phyloP scores from a whole-genome alignment of 139 green algal species.

The Chlorella sp. region DNA sequence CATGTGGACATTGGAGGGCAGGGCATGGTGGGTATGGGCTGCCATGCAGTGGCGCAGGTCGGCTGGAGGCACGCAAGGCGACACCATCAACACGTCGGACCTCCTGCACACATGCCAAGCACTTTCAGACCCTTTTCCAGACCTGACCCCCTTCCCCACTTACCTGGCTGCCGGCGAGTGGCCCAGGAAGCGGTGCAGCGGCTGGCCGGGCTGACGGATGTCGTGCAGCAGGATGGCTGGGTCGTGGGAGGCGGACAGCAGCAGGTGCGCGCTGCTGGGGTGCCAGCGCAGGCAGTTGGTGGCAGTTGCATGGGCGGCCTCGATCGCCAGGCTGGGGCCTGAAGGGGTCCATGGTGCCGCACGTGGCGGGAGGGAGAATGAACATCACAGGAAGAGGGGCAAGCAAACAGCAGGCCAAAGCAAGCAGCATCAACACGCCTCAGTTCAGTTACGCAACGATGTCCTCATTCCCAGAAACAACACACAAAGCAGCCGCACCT shows the following conservation, averaged over 20 bases:
- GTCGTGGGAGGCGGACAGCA: conserved; percentile 41
- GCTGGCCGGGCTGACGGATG: conserved; percentile 33
- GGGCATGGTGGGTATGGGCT: no score
- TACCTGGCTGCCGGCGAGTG: conserved; percentile 21
- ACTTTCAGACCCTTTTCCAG: no score
- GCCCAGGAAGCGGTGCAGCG: conserved; percentile 34
- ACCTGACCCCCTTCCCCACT: no score
- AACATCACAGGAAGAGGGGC: no score
- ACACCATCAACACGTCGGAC: no score
- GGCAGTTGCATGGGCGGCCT: not conserved
- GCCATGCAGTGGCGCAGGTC: no score
- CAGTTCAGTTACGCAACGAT: not conserved
- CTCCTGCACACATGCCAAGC: no score
- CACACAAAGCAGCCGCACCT: not conserved
- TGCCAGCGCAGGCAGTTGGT: conserved; percentile 49
- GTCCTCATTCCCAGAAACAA: not conserved
- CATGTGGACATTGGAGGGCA: not conserved
- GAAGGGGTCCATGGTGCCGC: not conserved
- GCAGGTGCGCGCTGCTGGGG: conserved; percentile 28
- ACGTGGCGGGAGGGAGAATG: no score
- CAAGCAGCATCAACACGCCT: no score
- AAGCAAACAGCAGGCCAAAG: not conserved
- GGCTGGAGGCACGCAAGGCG: no score
- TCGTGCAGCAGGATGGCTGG: conserved; percentile 45
- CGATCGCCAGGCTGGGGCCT: conserved; percentile 14